Conservation (phyloP, 345 rosid species). For the Gossypium stocksii region DNA sequence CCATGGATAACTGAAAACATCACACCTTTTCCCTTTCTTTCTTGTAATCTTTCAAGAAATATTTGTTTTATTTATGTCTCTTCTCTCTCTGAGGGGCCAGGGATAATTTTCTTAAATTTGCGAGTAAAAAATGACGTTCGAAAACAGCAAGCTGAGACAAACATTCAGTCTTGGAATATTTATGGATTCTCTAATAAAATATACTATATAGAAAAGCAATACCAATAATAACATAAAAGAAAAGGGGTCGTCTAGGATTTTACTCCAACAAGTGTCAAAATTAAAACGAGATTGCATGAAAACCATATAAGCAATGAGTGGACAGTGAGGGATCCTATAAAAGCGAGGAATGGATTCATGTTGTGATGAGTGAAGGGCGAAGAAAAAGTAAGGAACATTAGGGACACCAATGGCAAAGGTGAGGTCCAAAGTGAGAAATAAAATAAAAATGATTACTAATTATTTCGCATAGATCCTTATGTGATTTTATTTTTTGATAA, state of each 20-base stretch:
- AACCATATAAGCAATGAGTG: slow-evolving; percentile 24
- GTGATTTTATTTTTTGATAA: slow-evolving; percentile 38
- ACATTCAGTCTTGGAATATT: background rate
- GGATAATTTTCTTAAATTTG: background rate
- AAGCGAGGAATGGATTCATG: slow-evolving; percentile 32
- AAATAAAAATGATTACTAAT: slow-evolving; percentile 48
- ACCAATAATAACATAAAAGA: background rate
- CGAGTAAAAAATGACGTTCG: background rate
- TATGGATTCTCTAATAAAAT: background rate
- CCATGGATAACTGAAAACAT: slow-evolving; percentile 26
- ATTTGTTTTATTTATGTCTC: background rate
- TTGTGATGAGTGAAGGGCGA: slow-evolving; percentile 27
- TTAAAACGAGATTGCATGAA: slow-evolving; percentile 30
- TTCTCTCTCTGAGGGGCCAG: background rate
- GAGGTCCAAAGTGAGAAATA: slow-evolving; percentile 38
- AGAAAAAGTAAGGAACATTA: slow-evolving; percentile 11
- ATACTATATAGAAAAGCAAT: background rate
- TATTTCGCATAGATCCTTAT: slow-evolving; percentile 50
- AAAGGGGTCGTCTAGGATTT: background rate
- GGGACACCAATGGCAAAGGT: slow-evolving; percentile 25
- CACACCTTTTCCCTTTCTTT: slow-evolving; percentile 18
- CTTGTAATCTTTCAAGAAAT: slow-evolving; percentile 28
- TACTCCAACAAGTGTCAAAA: slow-evolving; percentile 21
- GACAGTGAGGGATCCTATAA: slow-evolving; percentile 31
- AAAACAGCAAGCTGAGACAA: background rate